phyloP scores from a whole-genome alignment of 2,329 filamentous ascomycete species.

The Aureobasidium sp. region DNA sequence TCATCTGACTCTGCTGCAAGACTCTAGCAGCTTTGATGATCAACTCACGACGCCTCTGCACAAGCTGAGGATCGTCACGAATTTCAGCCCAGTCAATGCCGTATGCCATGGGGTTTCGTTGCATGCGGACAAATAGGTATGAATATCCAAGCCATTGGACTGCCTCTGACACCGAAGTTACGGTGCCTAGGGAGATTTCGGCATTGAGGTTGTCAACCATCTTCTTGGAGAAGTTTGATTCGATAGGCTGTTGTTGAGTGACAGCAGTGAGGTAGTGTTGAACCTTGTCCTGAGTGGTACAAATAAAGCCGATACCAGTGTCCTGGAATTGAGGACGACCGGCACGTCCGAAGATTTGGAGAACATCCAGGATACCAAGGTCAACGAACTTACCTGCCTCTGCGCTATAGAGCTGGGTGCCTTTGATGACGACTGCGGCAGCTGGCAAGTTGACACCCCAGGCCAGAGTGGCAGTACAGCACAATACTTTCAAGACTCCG shows the following conservation, averaged over 20 bases:
- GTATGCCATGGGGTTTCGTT: slow-evolving; percentile 81
- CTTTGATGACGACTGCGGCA: slow-evolving; percentile 95
- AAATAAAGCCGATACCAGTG: slow-evolving; percentile 96
- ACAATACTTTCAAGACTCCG: slow-evolving; percentile 92
- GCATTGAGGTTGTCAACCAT: slow-evolving; percentile 96
- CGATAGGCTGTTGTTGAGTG: slow-evolving; percentile 92
- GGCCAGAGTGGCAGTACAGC: slow-evolving; percentile 93
- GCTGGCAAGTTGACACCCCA: slow-evolving; percentile 99
- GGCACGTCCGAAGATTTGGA: slow-evolving; percentile 97
- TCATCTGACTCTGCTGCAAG: slow-evolving; percentile 93
- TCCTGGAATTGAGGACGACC: slow-evolving; percentile 97
- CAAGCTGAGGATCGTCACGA: slow-evolving; percentile 77
- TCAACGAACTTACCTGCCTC: slow-evolving; percentile 97
- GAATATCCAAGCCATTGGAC: slow-evolving; percentile 98
- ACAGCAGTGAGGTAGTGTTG: slow-evolving; percentile 87
- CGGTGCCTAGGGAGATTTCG: slow-evolving; percentile 86
- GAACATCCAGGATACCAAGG: slow-evolving; percentile 87
- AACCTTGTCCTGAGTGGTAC: slow-evolving; percentile 89
- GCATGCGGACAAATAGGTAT: slow-evolving; percentile 95
- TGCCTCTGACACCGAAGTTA: slow-evolving; percentile 87
- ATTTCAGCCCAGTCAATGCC: slow-evolving; percentile 94
- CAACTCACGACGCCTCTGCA: slow-evolving; percentile 76
- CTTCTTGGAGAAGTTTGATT: slow-evolving; percentile 91
- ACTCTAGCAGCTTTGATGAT: slow-evolving; percentile 83
- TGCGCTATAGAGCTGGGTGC: slow-evolving; percentile 92